Conservation (phyloP, 306 rosid genomes). For the Betula pendula region DNA sequence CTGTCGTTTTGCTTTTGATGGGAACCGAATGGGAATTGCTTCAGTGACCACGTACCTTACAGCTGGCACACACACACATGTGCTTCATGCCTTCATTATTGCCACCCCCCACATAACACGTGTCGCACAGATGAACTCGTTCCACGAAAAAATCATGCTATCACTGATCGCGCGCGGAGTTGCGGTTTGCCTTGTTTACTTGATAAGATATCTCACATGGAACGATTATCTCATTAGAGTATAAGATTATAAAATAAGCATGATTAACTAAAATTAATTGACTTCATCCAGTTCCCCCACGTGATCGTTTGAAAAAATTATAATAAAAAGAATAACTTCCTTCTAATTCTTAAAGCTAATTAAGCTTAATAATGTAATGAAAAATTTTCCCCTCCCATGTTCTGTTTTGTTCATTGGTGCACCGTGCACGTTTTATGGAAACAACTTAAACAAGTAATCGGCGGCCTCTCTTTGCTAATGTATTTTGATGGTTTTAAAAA, state of each 20-base stretch:
- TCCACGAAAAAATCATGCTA: not conserved
- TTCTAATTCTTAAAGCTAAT: not conserved
- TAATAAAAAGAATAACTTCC: not conserved
- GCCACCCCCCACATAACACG: not conserved
- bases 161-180: not conserved
- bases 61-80: no score
- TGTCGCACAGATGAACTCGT: not conserved
- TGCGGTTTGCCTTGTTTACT: not conserved
- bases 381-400: not conserved
- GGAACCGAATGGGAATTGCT: no score
- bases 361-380: not conserved
- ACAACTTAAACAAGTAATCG: not conserved
- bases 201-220: not conserved
- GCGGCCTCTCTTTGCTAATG: no score
- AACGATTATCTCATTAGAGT: not conserved
- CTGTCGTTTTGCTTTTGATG: not conserved
- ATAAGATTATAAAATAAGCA: not conserved
- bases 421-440: not conserved
- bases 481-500: no score
- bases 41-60: no score
- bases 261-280: not conserved
- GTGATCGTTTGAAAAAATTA: not conserved
- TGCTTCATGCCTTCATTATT: no score
- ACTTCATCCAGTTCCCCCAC: no score
- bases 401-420: not conserved